Conservation (phyloP, 192 early-diverging fungal species). For the Diversispora epigaea region DNA sequence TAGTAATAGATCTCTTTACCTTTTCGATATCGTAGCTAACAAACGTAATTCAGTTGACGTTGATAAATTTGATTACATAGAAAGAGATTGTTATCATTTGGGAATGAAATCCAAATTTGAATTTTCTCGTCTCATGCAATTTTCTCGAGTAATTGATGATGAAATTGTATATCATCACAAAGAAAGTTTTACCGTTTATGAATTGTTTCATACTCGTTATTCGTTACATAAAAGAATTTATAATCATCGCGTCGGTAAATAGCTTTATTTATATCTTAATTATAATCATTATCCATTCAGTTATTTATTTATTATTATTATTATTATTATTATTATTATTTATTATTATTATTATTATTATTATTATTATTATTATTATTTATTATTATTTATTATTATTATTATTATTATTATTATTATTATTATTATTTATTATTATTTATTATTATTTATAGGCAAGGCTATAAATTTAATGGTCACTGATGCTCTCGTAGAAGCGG, state of each 20-base stretch:
- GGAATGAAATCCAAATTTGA: conserved; percentile 56
- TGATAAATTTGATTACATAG: conserved; percentile 86
- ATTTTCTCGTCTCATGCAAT: conserved; percentile 68
- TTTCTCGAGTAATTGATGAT: conserved; percentile 82
- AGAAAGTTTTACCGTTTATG: conserved; percentile 86
- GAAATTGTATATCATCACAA: conserved; percentile 89
- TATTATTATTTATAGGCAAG: conserved; percentile 35
- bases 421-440: background rate
- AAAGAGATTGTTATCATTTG: conserved; percentile 79
- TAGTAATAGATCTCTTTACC: conserved; percentile 51
- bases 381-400: background rate
- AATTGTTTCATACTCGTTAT: conserved; percentile 81
- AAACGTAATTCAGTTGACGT: conserved; percentile 92
- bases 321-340: background rate
- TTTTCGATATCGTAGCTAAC: conserved; percentile 98
- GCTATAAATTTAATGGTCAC: conserved; percentile 89
- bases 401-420: background rate
- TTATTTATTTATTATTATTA: too few relatives aligned
- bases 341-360: background rate
- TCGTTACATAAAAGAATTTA: conserved; percentile 83
- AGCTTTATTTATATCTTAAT: background rate
- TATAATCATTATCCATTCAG: background rate
- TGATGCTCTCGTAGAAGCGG: conserved; percentile 83
- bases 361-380: background rate
- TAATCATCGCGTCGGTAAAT: conserved; percentile 77